A percentile compares a stretch with the other conserved stretches of the same genome.
phyloP scores from a whole-genome alignment of 805 yeast species.

The Sungouiozyma ichnusensis region DNA sequence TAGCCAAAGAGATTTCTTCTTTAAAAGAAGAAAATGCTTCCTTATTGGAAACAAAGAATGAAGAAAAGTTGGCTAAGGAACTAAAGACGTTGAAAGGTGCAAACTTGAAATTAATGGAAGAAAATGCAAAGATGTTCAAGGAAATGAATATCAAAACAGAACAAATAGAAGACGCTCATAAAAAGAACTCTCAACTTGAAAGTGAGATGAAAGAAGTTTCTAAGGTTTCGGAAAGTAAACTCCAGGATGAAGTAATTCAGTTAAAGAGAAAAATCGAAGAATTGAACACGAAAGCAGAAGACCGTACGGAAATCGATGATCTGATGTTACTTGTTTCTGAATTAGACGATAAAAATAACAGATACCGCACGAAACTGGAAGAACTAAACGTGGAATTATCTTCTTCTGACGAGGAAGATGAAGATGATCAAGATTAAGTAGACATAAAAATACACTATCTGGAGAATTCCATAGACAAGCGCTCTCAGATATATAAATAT shows the following conservation, averaged over 20 bases:
- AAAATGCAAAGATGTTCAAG: background rate
- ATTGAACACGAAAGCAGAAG: constrained; percentile 7
- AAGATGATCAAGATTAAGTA: constrained; percentile 43
- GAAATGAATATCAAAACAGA: background rate
- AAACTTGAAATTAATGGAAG: background rate
- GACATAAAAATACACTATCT: constrained; percentile 27
- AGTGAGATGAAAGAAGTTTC: background rate
- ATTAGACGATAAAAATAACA: constrained; percentile 54
- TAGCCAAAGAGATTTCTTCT: background rate
- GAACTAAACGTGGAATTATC: constrained; percentile 50
- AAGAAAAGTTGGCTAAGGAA: background rate
- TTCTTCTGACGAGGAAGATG: constrained; percentile 62
- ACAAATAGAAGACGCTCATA: background rate
- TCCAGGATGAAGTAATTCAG: constrained; percentile 1
- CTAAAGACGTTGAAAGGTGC: constrained; percentile 1
- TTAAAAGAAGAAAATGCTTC: background rate
- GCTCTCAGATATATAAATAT: too few relatives aligned
- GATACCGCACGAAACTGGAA: constrained; percentile 44
- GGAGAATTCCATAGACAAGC: too few relatives aligned
- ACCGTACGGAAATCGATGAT: constrained; percentile 41
- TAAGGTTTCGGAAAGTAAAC: constrained; percentile 1
- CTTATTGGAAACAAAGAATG: background rate
- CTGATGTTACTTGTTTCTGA: constrained; percentile 67
- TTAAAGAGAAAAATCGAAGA: constrained; percentile 6
- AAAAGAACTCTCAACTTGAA: constrained; percentile 1